Evolutionary conservation across 2,329 filamentous ascomycete species (phyloP), one percentile per base, ranked within the genome.

Genomic region (Bipolaris victoriae): DNA sequence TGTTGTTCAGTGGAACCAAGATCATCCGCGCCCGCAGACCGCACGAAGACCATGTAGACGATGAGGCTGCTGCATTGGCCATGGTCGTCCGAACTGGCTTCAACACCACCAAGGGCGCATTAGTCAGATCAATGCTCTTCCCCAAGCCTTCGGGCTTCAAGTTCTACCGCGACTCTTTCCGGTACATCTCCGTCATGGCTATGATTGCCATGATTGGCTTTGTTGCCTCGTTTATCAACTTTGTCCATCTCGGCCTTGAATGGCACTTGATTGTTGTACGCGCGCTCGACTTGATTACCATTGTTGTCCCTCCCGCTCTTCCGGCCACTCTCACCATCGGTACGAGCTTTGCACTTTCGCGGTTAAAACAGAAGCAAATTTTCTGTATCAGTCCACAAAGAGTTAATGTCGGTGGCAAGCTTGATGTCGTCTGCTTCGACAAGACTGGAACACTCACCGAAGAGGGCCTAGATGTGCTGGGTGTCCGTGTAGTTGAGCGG

Each of bases 401-500:
- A 68, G 94, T 99, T 55, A 99, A 98, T 69, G 92, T 99, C 5
- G 95, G 91, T 15, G 95, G 96, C 48, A 98, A 98, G 76, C 80
- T 99, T 3, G 95, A 99, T 72, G 86, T 98, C 10, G 90, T 99
- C 79, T 97, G 94, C 77, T 99, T 99, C 64, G 95, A 99, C 79
- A 99, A 99, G 79, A 99, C 95, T 0, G 95, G 95, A n/a, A 99
- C 95, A 0, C 80, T 99, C 52, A 99, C 95, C 0, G 95, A 98
- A 76, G 95, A 99, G 75, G 95, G 95, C 0, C 80, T 99, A 40
- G 96, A 99, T 74, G 91, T 99, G 16, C 83, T 99, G 11, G 95
- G 95, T 11, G 87, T 97, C 18, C 87, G 92, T 33, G 87, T 95
- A 6, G 91, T 92, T 9, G 86, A 89, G 54, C 81, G 83, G 47